A percentile compares a stretch with the other conserved stretches of the same genome.
These are phyloP conservation scores for Pinus tabuliformis DNA, from an alignment of 75 land plant genomes.

Conservation along the genomic window DNA sequence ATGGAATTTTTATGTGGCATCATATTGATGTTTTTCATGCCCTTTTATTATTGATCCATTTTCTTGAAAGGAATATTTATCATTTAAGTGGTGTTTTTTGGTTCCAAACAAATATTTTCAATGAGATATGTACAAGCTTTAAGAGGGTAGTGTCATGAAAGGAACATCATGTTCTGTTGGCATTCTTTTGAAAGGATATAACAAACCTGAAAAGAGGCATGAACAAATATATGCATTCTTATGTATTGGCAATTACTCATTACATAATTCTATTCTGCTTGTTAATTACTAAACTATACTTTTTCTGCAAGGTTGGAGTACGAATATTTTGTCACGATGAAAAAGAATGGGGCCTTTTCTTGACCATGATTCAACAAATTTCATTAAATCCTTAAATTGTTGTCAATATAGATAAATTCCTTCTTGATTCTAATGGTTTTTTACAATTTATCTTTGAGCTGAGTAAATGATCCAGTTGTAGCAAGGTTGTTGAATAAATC, in stretches of 20 bases:
- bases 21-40: too few relatives aligned
- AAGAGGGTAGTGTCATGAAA: too few relatives aligned
- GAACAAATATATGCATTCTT: neutral
- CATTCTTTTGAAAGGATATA: too few relatives aligned
- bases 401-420: slow-evolving; percentile 43
- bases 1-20: too few relatives aligned
- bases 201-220: too few relatives aligned
- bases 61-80: too few relatives aligned
- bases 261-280: neutral
- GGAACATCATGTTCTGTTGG: too few relatives aligned
- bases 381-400: neutral
- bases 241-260: neutral
- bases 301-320: neutral
- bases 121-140: too few relatives aligned
- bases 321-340: neutral
- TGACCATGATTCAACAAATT: neutral
- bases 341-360: neutral
- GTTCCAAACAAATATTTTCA: too few relatives aligned
- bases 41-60: too few relatives aligned
- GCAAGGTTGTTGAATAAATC: slow-evolving; percentile 82
- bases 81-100: too few relatives aligned
- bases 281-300: neutral
- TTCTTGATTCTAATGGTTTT: neutral
- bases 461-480: slow-evolving; percentile 96
- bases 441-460: slow-evolving; percentile 34